Conservation (phyloP, 108 stramenopile species). For the Discostella stelligeroides region DNA sequence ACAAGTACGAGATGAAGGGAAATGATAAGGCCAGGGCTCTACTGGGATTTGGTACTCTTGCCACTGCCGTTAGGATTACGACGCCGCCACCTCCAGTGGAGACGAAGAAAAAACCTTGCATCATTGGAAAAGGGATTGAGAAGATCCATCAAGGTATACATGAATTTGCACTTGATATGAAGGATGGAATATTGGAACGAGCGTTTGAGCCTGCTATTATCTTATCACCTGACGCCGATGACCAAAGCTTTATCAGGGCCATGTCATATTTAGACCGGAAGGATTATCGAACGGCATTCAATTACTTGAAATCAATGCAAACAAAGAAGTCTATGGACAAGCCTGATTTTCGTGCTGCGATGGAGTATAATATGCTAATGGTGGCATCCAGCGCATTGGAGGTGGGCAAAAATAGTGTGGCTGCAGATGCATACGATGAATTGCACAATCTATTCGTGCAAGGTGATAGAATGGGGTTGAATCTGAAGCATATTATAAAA, state of each 20-base stretch:
- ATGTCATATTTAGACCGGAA: conserved; percentile 38
- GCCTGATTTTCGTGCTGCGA: conserved; percentile 13
- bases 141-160: neutral
- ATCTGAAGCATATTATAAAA: neutral
- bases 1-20: conserved; percentile 14
- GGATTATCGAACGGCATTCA: conserved; percentile 46
- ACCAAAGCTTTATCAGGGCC: conserved; percentile 19
- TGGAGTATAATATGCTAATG: conserved; percentile 29
- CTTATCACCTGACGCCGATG: neutral
- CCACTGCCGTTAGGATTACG: neutral
- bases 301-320: conserved; percentile 24
- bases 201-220: neutral
- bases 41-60: conserved; percentile 16
- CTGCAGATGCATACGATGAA: conserved; percentile 40
- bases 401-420: conserved; percentile 33
- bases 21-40: conserved; percentile 20
- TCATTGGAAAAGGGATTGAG: neutral
- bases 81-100: neutral
- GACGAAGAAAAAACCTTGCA: neutral
- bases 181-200: neutral
- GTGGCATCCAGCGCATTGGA: conserved; percentile 33
- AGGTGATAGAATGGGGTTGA: conserved; percentile 7
- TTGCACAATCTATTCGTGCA: conserved; percentile 15
- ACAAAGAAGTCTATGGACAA: conserved; percentile 14
- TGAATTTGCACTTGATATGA: neutral